A percentile compares a stretch with the other conserved stretches of the same genome.
Evolutionary conservation across 306 rosid genomes (phyloP).

Genomic region (Mimosa pudica): DNA sequence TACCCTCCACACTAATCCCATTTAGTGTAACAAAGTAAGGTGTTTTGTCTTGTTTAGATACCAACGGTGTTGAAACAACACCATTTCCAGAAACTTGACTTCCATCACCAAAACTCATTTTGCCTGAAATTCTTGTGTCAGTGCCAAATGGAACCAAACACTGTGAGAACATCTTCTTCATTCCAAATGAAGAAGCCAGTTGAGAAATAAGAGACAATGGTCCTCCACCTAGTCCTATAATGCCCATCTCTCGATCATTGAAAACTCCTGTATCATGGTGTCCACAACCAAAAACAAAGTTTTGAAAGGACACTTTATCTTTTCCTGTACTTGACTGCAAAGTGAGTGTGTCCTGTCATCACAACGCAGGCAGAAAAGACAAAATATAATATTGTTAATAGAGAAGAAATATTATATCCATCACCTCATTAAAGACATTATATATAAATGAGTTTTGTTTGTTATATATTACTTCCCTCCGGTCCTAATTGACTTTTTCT

Average conservation of each 20-base stretch:
- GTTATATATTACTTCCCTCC: no score
- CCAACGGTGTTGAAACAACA: constrained; percentile 27
- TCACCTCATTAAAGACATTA: neutral
- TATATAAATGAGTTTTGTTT: no score
- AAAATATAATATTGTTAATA: no score
- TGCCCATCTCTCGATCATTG: constrained; percentile 45
- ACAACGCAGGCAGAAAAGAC: no score
- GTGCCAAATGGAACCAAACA: constrained; percentile 46
- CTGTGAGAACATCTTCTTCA: constrained; percentile 35
- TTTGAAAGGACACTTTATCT: neutral
- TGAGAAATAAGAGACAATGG: constrained; percentile 43
- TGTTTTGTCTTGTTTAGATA: constrained; percentile 18
- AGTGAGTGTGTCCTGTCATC: constrained; percentile 33
- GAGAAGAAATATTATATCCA: neutral
- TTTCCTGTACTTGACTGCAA: constrained; percentile 17
- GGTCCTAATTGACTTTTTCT: no score
- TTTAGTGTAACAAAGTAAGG: constrained; percentile 39
- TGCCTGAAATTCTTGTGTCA: constrained; percentile 24
- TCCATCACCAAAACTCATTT: constrained; percentile 46
- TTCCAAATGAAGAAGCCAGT: constrained; percentile 32
- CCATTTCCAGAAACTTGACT: constrained; percentile 43
- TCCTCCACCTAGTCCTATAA: constrained; percentile 45
- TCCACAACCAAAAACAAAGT: constrained; percentile 50
- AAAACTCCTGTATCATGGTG: constrained; percentile 41
- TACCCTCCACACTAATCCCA: constrained; percentile 45